phyloP scores from a whole-genome alignment of 1,284 basidiomycete species.

The Ceratobasidium sp. region DNA sequence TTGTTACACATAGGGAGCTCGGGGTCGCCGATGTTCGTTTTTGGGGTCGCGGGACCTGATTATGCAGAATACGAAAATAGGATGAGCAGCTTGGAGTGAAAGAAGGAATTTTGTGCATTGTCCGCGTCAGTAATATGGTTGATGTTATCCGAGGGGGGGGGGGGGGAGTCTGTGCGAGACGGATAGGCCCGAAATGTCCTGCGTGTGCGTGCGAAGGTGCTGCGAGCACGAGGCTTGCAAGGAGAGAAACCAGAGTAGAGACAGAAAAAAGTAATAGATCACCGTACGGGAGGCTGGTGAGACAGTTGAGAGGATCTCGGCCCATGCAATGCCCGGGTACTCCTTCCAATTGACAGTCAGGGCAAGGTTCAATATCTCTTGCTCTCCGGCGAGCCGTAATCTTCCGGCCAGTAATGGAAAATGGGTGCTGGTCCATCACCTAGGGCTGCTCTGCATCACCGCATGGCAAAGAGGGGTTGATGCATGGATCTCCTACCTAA shows the following conservation, averaged over 20 bases:
- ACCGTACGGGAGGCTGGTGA: neutral
- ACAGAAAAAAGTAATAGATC: neutral
- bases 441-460: no score
- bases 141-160: conserved; percentile 5
- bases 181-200: neutral
- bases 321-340: no score
- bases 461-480: no score
- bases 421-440: no score
- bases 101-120: neutral
- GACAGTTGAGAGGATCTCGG: neutral
- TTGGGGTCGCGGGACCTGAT: conserved; percentile 41
- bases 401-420: no score
- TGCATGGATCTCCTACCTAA: no score
- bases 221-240: neutral
- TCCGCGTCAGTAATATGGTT: conserved; percentile 15
- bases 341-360: no score
- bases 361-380: no score
- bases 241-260: neutral
- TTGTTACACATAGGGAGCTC: conserved; percentile 34
- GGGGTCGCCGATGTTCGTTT: conserved; percentile 48
- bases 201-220: neutral
- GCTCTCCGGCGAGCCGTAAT: no score
- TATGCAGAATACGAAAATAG: neutral
- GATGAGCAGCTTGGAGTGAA: neutral
- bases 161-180: neutral